These are phyloP conservation scores for Pouteria campechiana DNA, from an alignment of 179 eudicot genomes.

Conservation along the genomic window DNA sequence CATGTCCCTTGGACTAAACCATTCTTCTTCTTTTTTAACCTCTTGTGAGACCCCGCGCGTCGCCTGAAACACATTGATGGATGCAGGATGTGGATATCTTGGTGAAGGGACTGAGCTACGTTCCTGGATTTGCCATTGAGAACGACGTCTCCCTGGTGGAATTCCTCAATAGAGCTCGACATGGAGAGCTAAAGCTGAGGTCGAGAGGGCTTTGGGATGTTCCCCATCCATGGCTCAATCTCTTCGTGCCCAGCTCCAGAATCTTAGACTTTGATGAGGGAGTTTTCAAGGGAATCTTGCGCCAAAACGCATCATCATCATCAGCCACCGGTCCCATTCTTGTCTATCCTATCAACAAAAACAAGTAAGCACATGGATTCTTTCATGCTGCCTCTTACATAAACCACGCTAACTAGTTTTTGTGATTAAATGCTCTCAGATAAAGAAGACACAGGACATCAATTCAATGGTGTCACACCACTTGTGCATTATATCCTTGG, in stretches of 20 bases:
- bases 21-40: no score
- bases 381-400: no score
- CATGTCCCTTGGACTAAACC: no score
- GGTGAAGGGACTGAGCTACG: conserved; percentile 23
- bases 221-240: conserved; percentile 92
- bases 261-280: conserved; percentile 40
- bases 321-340: conserved; percentile 53
- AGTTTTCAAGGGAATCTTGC: conserved; percentile 34
- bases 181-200: conserved; percentile 45
- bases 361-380: conserved; percentile 36
- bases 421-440: no score
- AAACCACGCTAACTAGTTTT: no score
- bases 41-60: no score
- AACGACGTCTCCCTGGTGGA: conserved; percentile 35
- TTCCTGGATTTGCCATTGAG: conserved; percentile 34
- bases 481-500: no score
- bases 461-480: no score
- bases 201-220: conserved; percentile 63
- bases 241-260: conserved; percentile 67
- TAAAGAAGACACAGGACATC: no score
- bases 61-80: no score
- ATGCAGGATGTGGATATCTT: conserved; percentile 40
- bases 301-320: conserved; percentile 18
- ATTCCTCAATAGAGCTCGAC: conserved; percentile 59
- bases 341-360: conserved; percentile 57